A percentile compares a stretch with the other conserved stretches of the same genome.
These are phyloP conservation scores for Mrakia hoshinonis DNA, from an alignment of 768 basidiomycete species.

Conservation along the genomic window DNA sequence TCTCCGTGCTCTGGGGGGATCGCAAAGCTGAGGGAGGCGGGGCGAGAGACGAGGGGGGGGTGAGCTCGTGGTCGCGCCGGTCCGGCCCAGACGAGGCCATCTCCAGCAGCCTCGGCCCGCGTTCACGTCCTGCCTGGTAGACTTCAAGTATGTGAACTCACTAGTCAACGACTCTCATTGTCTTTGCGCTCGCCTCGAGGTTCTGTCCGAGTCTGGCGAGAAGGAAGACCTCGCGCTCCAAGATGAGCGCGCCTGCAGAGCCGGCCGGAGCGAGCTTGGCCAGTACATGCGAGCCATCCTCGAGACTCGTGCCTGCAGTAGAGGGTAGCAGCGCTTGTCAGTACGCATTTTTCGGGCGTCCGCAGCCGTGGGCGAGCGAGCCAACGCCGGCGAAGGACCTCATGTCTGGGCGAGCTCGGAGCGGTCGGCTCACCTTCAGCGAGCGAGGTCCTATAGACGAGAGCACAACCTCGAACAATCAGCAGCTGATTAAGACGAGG, in stretches of 20 bases:
- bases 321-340: not conserved
- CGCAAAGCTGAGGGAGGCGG: conserved; percentile 17
- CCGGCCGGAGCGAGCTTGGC: conserved; percentile 15
- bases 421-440: no score
- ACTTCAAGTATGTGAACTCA: no score
- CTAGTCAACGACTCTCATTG: conserved; percentile 21
- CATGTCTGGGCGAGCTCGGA: no score
- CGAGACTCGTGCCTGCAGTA: conserved; percentile 14
- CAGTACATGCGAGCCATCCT: conserved; percentile 14
- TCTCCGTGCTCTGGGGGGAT: conserved; percentile 52
- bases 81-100: no score
- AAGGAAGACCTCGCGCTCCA: conserved; percentile 19
- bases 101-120: no score
- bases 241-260: not conserved
- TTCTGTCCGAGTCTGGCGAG: not conserved
- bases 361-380: no score
- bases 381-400: no score
- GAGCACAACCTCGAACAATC: not conserved
- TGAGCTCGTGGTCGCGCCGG: no score
- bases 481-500: not conserved
- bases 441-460: no score
- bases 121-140: no score
- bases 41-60: no score
- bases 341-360: no score
- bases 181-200: conserved; percentile 3